phyloP scores from a whole-genome alignment of 1,284 basidiomycete genomes.

The Takashimella tepidaria region DNA sequence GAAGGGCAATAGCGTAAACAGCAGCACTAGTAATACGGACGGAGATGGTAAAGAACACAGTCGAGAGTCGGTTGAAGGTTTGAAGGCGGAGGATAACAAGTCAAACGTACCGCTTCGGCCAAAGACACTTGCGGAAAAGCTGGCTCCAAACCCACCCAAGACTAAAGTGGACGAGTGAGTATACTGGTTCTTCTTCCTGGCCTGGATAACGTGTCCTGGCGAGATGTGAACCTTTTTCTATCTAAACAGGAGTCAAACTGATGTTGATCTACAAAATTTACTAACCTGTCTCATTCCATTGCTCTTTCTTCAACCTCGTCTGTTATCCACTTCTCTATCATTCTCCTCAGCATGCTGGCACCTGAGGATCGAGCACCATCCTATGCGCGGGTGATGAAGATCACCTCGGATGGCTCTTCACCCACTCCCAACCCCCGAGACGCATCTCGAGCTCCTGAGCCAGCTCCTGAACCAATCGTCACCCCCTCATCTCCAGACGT shows the following conservation, averaged over 20 bases:
- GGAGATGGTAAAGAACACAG: not conserved
- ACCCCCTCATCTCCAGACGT: not conserved
- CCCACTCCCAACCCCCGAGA: not conserved
- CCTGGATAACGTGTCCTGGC: too few relatives aligned
- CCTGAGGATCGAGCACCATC: slow-evolving; percentile 36
- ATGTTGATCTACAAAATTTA: too few relatives aligned
- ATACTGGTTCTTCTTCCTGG: too few relatives aligned
- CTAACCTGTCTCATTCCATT: too few relatives aligned
- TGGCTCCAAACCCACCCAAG: slow-evolving; percentile 38
- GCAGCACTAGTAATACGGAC: slow-evolving; percentile 1
- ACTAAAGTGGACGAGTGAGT: slow-evolving; percentile 46
- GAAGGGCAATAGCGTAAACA: slow-evolving; percentile 8
- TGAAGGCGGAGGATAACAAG: slow-evolving; percentile 4
- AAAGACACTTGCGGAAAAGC: slow-evolving; percentile 41
- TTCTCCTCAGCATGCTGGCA: slow-evolving; percentile 38
- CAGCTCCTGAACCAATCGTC: not conserved
- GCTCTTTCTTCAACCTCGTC: too few relatives aligned
- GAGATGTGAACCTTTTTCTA: not conserved
- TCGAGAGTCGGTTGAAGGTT: not conserved
- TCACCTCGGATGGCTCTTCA: slow-evolving; percentile 9
- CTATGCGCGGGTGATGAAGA: slow-evolving; percentile 41
- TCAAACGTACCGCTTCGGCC: slow-evolving; percentile 19
- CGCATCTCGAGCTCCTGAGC: not conserved
- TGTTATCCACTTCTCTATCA: too few relatives aligned
- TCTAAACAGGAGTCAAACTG: not conserved